A percentile compares a stretch with the other conserved stretches of the same genome.
phyloP scores from a whole-genome alignment of 768 basidiomycete species.

The Psilocybe cubensis region DNA sequence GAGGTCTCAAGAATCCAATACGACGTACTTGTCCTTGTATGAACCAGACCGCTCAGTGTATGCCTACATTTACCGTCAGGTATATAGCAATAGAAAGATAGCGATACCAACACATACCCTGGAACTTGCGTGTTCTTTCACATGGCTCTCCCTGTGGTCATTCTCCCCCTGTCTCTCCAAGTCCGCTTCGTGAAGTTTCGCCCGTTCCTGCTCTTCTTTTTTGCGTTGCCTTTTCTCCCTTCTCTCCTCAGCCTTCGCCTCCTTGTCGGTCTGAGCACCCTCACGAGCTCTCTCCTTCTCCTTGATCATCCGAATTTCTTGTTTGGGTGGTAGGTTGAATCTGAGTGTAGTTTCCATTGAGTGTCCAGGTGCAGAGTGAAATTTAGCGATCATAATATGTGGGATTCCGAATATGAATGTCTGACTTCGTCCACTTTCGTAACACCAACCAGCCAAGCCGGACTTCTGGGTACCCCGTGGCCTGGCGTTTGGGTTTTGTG shows the following conservation, averaged over 20 bases:
- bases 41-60: constrained; percentile 20
- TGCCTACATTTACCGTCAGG: constrained; percentile 1
- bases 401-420: constrained; percentile 6
- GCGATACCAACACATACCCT: not conserved
- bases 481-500: not conserved
- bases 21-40: constrained; percentile 35
- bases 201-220: constrained; percentile 10
- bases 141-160: constrained; percentile 10
- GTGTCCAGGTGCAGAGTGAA: constrained; percentile 29
- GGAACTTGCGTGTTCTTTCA: not conserved
- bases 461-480: not conserved
- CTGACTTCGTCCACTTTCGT: constrained; percentile 1
- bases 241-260: constrained; percentile 9
- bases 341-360: constrained; percentile 34
- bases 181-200: constrained; percentile 6
- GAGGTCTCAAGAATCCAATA: not conserved
- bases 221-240: constrained; percentile 7
- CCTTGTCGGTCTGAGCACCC: constrained; percentile 7
- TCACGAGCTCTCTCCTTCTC: constrained; percentile 12
- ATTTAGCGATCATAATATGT: constrained; percentile 29
- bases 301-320: constrained; percentile 9
- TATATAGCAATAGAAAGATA: not conserved
- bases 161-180: not conserved
- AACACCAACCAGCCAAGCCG: constrained; percentile 1
- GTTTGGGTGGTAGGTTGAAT: constrained; percentile 27